Evolutionary conservation across 2,329 filamentous ascomycete species (phyloP), one percentile per base, ranked within the genome.

Genomic region (Penicillium sp.): DNA sequence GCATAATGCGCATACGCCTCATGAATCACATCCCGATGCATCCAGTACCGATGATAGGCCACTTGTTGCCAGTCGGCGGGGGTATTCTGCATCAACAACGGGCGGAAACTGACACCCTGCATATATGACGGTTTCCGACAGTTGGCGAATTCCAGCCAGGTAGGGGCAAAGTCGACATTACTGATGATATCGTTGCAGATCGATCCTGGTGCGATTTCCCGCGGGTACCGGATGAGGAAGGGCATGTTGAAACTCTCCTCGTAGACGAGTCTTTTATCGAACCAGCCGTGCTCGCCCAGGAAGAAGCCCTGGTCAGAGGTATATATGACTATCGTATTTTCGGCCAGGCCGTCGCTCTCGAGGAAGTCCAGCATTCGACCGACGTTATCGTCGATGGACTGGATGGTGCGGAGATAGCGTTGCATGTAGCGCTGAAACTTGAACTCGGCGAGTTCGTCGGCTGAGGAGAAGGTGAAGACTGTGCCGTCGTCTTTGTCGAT

Each of bases 191-290:
- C 79, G 49, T 78, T 61, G 55, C 74, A 79, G 0, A 80, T 66
- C 0, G 66, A 69, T 0, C 73, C 71, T 0, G 75, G 52, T 1
- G 49, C 39, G 51, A 83, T 80, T 47, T 72, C 71, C 0, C 47
- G 55, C 0, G 81, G 80, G 43, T 79, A 80, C 0, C 77, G 74
- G 8, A 80, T 71, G 3, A 83, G 62, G 44, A 83, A 81, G 0
- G 81, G 81, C 81, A 83, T 83, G 65, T 83, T 80, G 67, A 83
- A 83, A 13, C 71, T 76, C 64, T 83, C 79, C 56, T 84, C 81
- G 65, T 83, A 83, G 77, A 83, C 83, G 65, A 83, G 83, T 3
- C 81, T 76, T 67, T 83, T 83, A 64, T 83, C 81, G 59, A 83
- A 83, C 81, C 80, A 83, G 49, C 81, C 81, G 55, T 83, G 81